Evolutionary conservation across 2,329 filamentous ascomycete genomes (phyloP).

Genomic region (Alternaria angustiovoidea): DNA sequence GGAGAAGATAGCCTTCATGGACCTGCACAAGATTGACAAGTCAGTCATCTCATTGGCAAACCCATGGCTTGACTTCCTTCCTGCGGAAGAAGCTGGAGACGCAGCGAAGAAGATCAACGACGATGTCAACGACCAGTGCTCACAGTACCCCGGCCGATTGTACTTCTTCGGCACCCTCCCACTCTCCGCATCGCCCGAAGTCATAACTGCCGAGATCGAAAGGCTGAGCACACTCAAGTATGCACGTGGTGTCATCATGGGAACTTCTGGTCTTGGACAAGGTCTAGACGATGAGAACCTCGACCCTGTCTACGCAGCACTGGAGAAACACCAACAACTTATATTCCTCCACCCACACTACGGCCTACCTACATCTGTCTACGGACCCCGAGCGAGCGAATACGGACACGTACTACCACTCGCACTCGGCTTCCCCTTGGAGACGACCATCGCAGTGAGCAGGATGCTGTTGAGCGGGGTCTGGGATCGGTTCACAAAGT

Average conservation of each 20-base stretch:
- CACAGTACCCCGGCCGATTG: conserved; percentile 69
- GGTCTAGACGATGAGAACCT: conserved; percentile 81
- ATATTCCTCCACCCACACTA: conserved; percentile 94
- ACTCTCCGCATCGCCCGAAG: conserved; percentile 69
- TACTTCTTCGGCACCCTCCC: conserved; percentile 87
- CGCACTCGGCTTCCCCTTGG: conserved; percentile 86
- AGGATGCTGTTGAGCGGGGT: conserved; percentile 88
- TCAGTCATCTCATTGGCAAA: conserved; percentile 91
- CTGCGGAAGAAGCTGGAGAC: conserved; percentile 65
- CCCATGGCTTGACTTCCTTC: conserved; percentile 90
- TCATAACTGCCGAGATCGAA: conserved; percentile 71
- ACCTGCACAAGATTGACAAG: conserved; percentile 79
- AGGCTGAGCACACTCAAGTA: conserved; percentile 69
- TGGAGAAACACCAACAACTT: conserved; percentile 70
- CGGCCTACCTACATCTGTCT: conserved; percentile 81
- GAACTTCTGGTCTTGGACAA: conserved; percentile 79
- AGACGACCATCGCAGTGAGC: conserved; percentile 89
- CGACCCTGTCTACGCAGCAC: conserved; percentile 73
- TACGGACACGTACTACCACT: conserved; percentile 90
- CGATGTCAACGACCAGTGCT: conserved; percentile 78
- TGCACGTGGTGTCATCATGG: conserved; percentile 86
- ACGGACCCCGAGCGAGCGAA: conserved; percentile 73
- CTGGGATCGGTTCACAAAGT: conserved; percentile 75
- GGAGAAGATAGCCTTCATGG: conserved; percentile 88
- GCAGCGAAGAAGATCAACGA: conserved; percentile 76